These are phyloP conservation scores for Trichoderma asperelloides DNA, from an alignment of 495 filamentous ascomycete species.

Conservation along the genomic window DNA sequence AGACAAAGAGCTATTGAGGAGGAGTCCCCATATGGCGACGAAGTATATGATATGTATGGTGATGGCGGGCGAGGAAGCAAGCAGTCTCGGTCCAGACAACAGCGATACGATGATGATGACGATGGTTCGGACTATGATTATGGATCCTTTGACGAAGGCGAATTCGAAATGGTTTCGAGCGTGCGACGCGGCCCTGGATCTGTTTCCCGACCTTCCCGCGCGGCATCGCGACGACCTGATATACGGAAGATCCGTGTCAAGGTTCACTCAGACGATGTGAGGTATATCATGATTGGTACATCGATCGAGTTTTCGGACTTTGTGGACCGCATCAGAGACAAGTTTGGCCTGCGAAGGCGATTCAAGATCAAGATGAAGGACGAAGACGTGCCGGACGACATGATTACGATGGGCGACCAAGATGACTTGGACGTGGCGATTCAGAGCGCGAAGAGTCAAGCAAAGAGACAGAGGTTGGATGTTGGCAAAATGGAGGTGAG, in stretches of 20 bases:
- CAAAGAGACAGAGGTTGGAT: conserved; percentile 64
- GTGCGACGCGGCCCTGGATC: conserved; percentile 31
- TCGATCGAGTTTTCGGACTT: conserved; percentile 68
- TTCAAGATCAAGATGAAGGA: conserved; percentile 82
- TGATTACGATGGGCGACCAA: conserved; percentile 95
- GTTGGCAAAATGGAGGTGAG: conserved; percentile 95
- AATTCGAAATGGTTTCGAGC: conserved; percentile 72
- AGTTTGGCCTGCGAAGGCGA: conserved; percentile 60
- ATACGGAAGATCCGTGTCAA: conserved; percentile 70
- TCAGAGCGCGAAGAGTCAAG: conserved; percentile 52
- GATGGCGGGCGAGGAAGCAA: conserved; percentile 28
- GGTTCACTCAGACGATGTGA: conserved; percentile 84
- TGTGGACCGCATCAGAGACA: conserved; percentile 65
- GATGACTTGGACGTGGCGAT: conserved; percentile 90
- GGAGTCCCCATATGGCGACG: conserved; percentile 54
- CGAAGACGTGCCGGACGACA: conserved; percentile 67
- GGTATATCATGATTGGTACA: conserved; percentile 80
- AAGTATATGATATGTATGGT: conserved; percentile 64
- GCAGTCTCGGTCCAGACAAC: conserved; percentile 26
- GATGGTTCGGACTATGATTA: conserved; percentile 64
- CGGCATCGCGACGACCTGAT: conserved; percentile 37
- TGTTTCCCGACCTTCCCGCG: conserved; percentile 30
- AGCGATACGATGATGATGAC: conserved; percentile 60
- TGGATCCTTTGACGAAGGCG: conserved; percentile 58
- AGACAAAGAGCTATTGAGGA: conserved; percentile 36